Evolutionary conservation across 2,329 filamentous ascomycete species (phyloP), one percentile per base, ranked within the genome.

Genomic region (Epichloe gansuensis): DNA sequence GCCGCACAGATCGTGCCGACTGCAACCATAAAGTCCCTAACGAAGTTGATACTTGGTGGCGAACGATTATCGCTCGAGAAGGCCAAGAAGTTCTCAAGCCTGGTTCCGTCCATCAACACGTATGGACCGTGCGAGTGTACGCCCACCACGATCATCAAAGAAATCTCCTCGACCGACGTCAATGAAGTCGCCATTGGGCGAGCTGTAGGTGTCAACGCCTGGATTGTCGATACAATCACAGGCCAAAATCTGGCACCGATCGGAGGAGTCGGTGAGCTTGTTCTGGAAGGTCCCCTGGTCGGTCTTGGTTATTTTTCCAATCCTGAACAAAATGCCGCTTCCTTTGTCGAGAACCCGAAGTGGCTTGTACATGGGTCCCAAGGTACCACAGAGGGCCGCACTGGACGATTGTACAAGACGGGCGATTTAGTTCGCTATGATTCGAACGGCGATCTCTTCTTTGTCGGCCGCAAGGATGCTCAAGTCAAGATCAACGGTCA

Each of bases 401-500:
- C 23, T 23, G 55, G 55, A 4, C 52, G 54, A 8, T 56, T 76
- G 4, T 60, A 59, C 35, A 57, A 52, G 31, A 73, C 71, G 2
- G 72, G 72, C 15, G 61, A 65, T 47, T 47, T 65, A 45, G 59
- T 62, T 35, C 47, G 58, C 53, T 58, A 58, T 17, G 53, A 61
- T 58, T 53, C 61, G 35, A 51, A 63, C 60, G 55, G 64, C 54
- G 50, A 60, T 52, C 17, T 70, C 56, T 41, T 51, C 58, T 64
- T 59, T 43, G 13, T 59, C 12, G 59, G 60, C 47, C 67, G 77
- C 36, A 74, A 74, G 55, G 77, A 80, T 57, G 53, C 49, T 4
- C 61, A 64, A 59, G 69, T 80, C 31, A 81, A 81, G 60, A 63
- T 80, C 15, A 67, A 71, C 35, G 80, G 80, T 34, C 77, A 71